Percentiles rank a stretch among this genome's conserved stretches.
phyloP scores from a whole-genome alignment of 805 yeast species.

The Saturnispora zaruensis region DNA sequence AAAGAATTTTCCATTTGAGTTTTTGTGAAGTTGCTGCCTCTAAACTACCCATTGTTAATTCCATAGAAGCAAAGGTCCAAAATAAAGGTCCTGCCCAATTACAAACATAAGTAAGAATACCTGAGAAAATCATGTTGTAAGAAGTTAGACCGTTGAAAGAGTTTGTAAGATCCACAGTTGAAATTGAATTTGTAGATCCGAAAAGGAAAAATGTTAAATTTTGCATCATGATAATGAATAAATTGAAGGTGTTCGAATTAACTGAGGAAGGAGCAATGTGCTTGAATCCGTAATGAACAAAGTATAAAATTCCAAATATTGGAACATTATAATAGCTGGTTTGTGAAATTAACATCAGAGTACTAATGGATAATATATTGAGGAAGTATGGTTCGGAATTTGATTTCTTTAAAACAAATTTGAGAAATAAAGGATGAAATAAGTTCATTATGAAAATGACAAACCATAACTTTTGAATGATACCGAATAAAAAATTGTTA shows the following conservation, averaged over 20 bases:
- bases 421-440: slow-evolving; percentile 15
- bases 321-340: slow-evolving; percentile 50
- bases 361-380: slow-evolving; percentile 30
- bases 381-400: slow-evolving; percentile 22
- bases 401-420: not conserved
- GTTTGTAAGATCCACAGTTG: slow-evolving; percentile 83
- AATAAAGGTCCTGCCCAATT: slow-evolving; percentile 81
- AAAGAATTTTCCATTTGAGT: slow-evolving; percentile 29
- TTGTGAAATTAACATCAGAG: slow-evolving; percentile 45
- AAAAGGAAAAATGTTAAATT: slow-evolving; percentile 74
- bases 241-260: slow-evolving; percentile 16
- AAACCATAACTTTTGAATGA: slow-evolving; percentile 22
- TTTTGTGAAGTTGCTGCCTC: slow-evolving; percentile 8
- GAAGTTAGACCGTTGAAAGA: slow-evolving; percentile 81
- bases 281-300: slow-evolving; percentile 24
- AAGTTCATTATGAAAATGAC: slow-evolving; percentile 11
- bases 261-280: slow-evolving; percentile 11
- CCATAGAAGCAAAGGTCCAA: slow-evolving; percentile 51
- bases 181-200: slow-evolving; percentile 88
- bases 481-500: slow-evolving; percentile 16
- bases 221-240: slow-evolving; percentile 48
- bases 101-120: slow-evolving; percentile 68
- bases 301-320: slow-evolving; percentile 29
- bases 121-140: slow-evolving; percentile 65
- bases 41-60: slow-evolving; percentile 12